Conservation (phyloP, 495 filamentous ascomycete genomes). For the Acidomyces sp. region DNA sequence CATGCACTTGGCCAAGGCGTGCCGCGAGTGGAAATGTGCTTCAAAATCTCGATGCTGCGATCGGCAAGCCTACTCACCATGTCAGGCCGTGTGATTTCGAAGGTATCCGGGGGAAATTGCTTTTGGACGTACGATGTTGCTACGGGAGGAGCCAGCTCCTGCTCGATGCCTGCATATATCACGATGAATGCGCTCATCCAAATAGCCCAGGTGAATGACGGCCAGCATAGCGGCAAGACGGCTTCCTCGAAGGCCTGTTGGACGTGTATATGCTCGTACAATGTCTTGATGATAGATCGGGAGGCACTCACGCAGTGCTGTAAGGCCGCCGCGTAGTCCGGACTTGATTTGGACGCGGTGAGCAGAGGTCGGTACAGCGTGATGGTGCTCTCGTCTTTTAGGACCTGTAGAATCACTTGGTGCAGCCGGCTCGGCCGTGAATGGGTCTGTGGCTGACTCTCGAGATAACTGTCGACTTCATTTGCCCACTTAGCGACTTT, state of each 20-base stretch:
- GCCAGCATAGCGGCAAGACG: conserved; percentile 36
- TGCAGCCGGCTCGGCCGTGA: background rate
- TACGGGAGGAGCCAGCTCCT: background rate
- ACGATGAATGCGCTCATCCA: conserved; percentile 40
- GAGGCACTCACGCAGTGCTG: background rate
- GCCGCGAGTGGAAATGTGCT: background rate
- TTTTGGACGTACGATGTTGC: background rate
- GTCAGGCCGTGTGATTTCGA: no score
- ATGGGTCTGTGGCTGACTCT: background rate
- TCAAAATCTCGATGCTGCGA: background rate
- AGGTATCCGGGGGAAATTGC: no score
- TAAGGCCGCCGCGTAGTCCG: background rate
- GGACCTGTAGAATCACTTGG: background rate
- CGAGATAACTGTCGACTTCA: background rate
- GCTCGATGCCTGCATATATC: conserved; percentile 26
- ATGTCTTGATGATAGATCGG: background rate
- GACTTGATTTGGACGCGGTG: background rate
- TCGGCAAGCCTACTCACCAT: conserved; percentile 2
- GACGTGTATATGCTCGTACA: conserved; percentile 3
- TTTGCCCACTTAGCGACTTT: background rate
- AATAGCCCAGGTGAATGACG: conserved; percentile 37
- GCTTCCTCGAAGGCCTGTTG: no score
- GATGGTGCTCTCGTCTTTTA: background rate
- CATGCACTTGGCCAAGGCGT: conserved; percentile 1
- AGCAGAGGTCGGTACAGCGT: background rate